These are phyloP conservation scores for Pinus taeda DNA, from an alignment of 75 land plant species.

Conservation along the genomic window DNA sequence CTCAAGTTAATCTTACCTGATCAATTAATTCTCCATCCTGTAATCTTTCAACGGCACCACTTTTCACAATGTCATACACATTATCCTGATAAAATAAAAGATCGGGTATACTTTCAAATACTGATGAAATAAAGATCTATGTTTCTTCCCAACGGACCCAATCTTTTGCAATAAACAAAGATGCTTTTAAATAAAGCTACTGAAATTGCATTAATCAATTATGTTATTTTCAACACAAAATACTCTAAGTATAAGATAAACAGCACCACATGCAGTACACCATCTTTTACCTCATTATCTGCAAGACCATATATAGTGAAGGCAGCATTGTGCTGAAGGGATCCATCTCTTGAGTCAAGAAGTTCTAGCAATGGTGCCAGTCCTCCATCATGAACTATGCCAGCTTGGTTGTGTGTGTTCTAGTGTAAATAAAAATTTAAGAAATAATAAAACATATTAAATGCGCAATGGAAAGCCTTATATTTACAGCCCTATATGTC, in stretches of 20 bases:
- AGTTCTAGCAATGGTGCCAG: conserved; percentile 83
- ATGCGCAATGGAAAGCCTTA: too few relatives aligned
- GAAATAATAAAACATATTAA: too few relatives aligned
- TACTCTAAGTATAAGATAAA: neutral
- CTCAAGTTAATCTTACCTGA: conserved; percentile 45
- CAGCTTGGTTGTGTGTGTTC: conserved; percentile 98
- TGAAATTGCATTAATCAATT: too few relatives aligned
- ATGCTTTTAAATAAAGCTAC: too few relatives aligned
- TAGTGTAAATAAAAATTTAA: neutral
- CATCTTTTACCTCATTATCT: conserved; percentile 79
- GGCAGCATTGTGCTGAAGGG: conserved; percentile 96
- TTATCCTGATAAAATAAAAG: conserved; percentile 58
- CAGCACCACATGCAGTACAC: neutral
- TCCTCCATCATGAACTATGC: conserved; percentile 92
- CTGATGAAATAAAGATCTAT: neutral
- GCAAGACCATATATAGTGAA: conserved; percentile 98
- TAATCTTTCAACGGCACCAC: conserved; percentile 90
- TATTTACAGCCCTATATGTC: too few relatives aligned
- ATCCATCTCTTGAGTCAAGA: conserved; percentile 88
- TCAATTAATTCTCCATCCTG: conserved; percentile 91
- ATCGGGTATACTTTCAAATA: too few relatives aligned
- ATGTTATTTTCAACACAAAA: too few relatives aligned
- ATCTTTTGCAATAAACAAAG: too few relatives aligned
- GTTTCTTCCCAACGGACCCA: too few relatives aligned
- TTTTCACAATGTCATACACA: conserved; percentile 82